Base-by-base conservation (phyloP, 2,329 filamentous ascomycete genomes). In the Ophiostoma himal-ulmi region DNA sequence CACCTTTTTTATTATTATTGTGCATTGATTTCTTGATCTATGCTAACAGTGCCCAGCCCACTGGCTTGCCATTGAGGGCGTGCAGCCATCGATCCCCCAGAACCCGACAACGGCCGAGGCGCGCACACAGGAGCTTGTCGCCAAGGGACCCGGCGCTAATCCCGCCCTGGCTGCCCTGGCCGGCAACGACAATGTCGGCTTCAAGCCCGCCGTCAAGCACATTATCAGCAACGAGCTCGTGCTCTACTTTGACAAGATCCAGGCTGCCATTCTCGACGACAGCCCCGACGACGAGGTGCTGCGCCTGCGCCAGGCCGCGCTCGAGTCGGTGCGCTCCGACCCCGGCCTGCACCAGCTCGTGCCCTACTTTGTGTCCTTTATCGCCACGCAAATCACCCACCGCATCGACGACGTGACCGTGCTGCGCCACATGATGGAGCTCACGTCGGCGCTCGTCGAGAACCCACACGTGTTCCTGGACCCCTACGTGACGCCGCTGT, bases 61-160 rank as follows among this genome's bases (percentile, higher is more conserved):
- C 81, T 99, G 95, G 94, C 89, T 98, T 72, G 94, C 95, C 30
- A 93, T 99, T 67, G 95, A 99, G 83, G 95, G 95, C 71, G 95
- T 98, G 37, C 94, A 99, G 78, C 95, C 95, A 1, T 92, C 93
- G 0, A 97, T 98, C 75, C 93, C 94, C 1, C 94, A 98, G 79
- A 99, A 99, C 79, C 95, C 95, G 7, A 95, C 93, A 1, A 89
- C 91, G 6, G 88, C 89, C 76, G 94, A 97, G 78, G 89, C 92
- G 39, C 86, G 92, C 67, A 89, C 91, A 68, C 91, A 94, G 77
- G 94, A 97, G 76, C 85, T 97, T 39, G 85, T 96, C 22, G 91
- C 94, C 41, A 98, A 97, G 81, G 94, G 94, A 6, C 90, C 93
- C 3, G 92, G 92, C 73, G 92, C 92, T 30, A 97, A 96, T 76